phyloP scores from a whole-genome alignment of 768 basidiomycete genomes.

The Cystofilobasidium capitatum region DNA sequence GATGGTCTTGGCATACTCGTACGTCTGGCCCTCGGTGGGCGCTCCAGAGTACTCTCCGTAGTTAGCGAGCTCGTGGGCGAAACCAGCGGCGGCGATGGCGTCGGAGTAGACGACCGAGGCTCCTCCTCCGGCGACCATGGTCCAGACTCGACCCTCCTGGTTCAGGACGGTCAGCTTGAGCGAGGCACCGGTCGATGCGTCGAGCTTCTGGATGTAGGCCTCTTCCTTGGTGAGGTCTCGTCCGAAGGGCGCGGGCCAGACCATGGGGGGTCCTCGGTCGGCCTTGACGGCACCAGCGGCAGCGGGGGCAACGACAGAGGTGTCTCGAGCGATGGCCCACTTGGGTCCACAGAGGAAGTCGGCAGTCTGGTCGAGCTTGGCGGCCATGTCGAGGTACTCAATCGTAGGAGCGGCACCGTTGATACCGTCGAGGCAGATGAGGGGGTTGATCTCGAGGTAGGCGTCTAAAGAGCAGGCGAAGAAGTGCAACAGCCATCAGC shows the following conservation, averaged over 20 bases:
- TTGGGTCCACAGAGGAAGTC: conserved; percentile 96
- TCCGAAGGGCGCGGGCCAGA: conserved; percentile 77
- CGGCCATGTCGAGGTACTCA: conserved; percentile 98
- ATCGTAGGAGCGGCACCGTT: conserved; percentile 63
- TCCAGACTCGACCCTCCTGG: conserved; percentile 91
- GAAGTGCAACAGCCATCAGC: neutral
- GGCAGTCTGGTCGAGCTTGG: conserved; percentile 98
- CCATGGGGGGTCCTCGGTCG: conserved; percentile 95
- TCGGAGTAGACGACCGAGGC: conserved; percentile 61
- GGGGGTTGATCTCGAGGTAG: conserved; percentile 98
- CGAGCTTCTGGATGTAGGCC: conserved; percentile 97
- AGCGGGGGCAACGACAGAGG: conserved; percentile 47
- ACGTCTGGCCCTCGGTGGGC: conserved; percentile 94
- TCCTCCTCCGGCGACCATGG: conserved; percentile 99
- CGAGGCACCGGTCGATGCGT: conserved; percentile 91
- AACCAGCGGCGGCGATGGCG: conserved; percentile 83
- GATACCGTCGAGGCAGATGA: conserved; percentile 80
- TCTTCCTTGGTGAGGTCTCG: conserved; percentile 97
- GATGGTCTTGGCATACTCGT: conserved; percentile 99
- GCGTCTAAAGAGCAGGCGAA: conserved; percentile 46
- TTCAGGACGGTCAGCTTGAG: conserved; percentile 97
- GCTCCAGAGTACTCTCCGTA: conserved; percentile 99
- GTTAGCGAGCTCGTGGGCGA: conserved; percentile 94
- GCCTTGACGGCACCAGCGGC: conserved; percentile 54
- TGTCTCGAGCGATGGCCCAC: conserved; percentile 94